phyloP scores from a whole-genome alignment of 345 rosid species.

The Acer campestre region DNA sequence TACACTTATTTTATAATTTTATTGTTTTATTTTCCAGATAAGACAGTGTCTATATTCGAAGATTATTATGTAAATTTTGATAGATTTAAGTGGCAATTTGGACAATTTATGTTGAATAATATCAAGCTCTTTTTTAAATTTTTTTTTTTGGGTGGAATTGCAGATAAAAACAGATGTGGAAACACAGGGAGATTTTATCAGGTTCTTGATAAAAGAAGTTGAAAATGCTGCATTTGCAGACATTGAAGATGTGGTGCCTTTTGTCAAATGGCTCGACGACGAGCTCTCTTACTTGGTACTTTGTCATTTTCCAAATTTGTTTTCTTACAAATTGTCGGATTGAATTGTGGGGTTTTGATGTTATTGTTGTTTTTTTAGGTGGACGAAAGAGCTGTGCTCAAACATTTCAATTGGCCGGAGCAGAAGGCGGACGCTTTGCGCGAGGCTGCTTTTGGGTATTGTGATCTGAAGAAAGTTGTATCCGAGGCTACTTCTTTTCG shows the following conservation, averaged over 20 bases:
- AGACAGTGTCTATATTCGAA: constrained; percentile 39
- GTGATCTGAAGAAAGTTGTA: constrained; percentile 80
- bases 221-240: constrained; percentile 76
- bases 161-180: constrained; percentile 98
- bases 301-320: background rate
- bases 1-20: constrained; percentile 23
- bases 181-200: constrained; percentile 92
- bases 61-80: background rate
- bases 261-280: constrained; percentile 96
- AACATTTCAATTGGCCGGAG: constrained; percentile 95
- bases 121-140: background rate
- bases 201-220: constrained; percentile 83
- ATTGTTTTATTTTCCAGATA: constrained; percentile 30
- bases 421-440: constrained; percentile 88
- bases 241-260: constrained; percentile 90
- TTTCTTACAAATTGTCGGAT: background rate
- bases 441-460: constrained; percentile 93
- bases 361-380: constrained; percentile 40
- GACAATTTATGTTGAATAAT: background rate
- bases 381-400: constrained; percentile 89
- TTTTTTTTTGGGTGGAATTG: background rate
- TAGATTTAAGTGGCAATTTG: constrained; percentile 16
- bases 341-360: background rate
- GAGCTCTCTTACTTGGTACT: constrained; percentile 87
- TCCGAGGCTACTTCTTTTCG: constrained; percentile 79